Conservation (phyloP, 768 basidiomycete genomes). For the Galerina sulciceps region DNA sequence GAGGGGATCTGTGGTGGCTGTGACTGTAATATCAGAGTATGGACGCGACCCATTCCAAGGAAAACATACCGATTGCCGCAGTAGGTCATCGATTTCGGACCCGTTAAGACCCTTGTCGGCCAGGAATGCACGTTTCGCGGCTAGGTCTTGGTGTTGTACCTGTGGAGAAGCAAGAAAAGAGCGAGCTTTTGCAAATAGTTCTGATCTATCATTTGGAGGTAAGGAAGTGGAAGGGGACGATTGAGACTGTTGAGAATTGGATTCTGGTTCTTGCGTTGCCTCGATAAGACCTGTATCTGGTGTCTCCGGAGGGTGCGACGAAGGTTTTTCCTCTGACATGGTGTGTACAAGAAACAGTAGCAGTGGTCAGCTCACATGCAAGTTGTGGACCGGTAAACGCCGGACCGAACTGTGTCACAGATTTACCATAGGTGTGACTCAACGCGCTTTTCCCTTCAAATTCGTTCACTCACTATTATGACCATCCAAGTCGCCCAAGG, state of each 20-base stretch:
- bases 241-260: background rate
- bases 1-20: conserved; percentile 45
- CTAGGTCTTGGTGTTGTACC: conserved; percentile 57
- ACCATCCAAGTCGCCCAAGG: conserved; percentile 2
- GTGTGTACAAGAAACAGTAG: no score
- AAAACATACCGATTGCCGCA: conserved; percentile 57
- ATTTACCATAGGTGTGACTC: background rate
- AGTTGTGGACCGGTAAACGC: background rate
- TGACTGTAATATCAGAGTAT: background rate
- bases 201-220: conserved; percentile 19
- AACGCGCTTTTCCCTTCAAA: conserved; percentile 9
- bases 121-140: conserved; percentile 67
- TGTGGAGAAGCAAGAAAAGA: conserved; percentile 71
- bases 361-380: background rate
- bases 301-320: background rate
- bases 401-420: background rate
- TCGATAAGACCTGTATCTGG: no score
- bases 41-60: background rate
- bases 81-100: conserved; percentile 59
- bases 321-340: background rate
- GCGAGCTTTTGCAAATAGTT: conserved; percentile 59
- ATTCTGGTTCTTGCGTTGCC: no score
- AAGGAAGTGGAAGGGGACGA: background rate
- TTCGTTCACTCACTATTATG: background rate
- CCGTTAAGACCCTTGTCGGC: conserved; percentile 71